Evolutionary conservation across 2,329 filamentous ascomycete genomes (phyloP).

Genomic region (Capronia coronata): DNA sequence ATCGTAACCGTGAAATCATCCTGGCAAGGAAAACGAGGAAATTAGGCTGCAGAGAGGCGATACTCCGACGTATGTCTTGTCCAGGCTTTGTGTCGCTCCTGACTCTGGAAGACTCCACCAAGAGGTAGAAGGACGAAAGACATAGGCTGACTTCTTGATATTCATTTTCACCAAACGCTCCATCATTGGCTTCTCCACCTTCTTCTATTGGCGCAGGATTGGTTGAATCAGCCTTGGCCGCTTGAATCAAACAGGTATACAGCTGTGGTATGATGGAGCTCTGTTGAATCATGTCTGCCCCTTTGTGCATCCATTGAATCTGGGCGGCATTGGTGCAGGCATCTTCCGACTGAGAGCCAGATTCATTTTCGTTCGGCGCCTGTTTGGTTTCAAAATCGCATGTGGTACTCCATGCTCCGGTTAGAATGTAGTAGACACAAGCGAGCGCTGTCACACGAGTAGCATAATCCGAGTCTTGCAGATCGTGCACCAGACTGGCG

Average conservation of each 20-base stretch:
- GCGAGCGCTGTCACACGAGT: constrained; percentile 43
- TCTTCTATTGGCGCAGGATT: constrained; percentile 1
- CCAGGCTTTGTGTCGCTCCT: constrained; percentile 13
- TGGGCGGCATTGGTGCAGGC: constrained; percentile 45
- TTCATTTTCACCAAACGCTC: constrained; percentile 25
- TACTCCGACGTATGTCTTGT: constrained; percentile 14
- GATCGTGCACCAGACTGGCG: constrained; percentile 33
- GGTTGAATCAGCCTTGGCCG: constrained; percentile 34
- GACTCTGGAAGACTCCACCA: constrained; percentile 25
- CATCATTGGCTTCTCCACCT: constrained; percentile 17
- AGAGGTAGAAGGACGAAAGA: constrained; percentile 27
- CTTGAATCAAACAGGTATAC: constrained; percentile 34
- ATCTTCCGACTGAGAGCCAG: constrained; percentile 34
- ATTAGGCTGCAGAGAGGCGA: constrained; percentile 23
- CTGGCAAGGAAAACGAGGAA: constrained; percentile 25
- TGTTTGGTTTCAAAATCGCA: constrained; percentile 42
- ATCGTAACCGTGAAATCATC: constrained; percentile 47
- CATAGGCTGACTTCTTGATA: constrained; percentile 27
- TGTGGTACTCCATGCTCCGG: constrained; percentile 65
- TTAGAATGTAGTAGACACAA: constrained; percentile 48
- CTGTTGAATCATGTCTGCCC: constrained; percentile 36
- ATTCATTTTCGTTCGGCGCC: constrained; percentile 26
- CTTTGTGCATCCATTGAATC: constrained; percentile 43
- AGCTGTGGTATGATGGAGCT: constrained; percentile 35
- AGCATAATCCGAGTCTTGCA: constrained; percentile 37